Evolutionary conservation across 2,329 filamentous ascomycete genomes (phyloP).

Genomic region (Raffaelea ambrosiae): DNA sequence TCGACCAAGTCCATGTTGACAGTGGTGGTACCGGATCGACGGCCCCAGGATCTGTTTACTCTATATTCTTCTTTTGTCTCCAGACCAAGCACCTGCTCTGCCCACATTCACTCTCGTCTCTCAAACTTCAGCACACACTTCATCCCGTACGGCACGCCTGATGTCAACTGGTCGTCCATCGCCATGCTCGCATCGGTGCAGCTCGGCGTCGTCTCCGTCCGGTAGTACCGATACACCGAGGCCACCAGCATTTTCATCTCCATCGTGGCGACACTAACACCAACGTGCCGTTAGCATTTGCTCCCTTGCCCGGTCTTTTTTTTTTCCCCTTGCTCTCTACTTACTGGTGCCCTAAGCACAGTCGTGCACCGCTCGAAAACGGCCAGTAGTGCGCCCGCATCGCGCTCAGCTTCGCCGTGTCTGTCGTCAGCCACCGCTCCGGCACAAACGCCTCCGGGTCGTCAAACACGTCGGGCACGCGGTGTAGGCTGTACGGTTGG

Average conservation of each 20-base stretch:
- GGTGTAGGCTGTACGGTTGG: background rate
- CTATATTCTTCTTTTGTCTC: too few relatives aligned
- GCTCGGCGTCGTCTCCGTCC: slow-evolving; percentile 41
- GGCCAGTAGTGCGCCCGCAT: slow-evolving; percentile 57
- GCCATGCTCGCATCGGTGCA: slow-evolving; percentile 50
- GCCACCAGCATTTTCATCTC: slow-evolving; percentile 59
- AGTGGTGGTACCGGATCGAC: too few relatives aligned
- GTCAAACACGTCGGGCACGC: background rate
- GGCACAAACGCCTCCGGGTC: background rate
- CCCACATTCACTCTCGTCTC: too few relatives aligned
- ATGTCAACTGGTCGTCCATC: slow-evolving; percentile 59
- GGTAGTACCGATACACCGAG: slow-evolving; percentile 50
- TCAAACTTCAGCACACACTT: slow-evolving; percentile 44
- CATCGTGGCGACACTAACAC: slow-evolving; percentile 52
- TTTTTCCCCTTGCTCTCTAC: too few relatives aligned
- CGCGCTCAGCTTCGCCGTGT: slow-evolving; percentile 50
- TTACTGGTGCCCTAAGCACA: slow-evolving; percentile 58
- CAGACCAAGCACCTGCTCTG: too few relatives aligned
- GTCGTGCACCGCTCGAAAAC: slow-evolving; percentile 55
- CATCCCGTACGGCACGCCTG: slow-evolving; percentile 50
- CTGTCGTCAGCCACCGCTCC: slow-evolving; percentile 28
- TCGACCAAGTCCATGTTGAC: too few relatives aligned
- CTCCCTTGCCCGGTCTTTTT: too few relatives aligned
- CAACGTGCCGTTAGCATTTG: too few relatives aligned
- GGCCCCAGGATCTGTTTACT: too few relatives aligned